phyloP scores from a whole-genome alignment of 2,329 filamentous ascomycete species.

The Beauveria sp. region DNA sequence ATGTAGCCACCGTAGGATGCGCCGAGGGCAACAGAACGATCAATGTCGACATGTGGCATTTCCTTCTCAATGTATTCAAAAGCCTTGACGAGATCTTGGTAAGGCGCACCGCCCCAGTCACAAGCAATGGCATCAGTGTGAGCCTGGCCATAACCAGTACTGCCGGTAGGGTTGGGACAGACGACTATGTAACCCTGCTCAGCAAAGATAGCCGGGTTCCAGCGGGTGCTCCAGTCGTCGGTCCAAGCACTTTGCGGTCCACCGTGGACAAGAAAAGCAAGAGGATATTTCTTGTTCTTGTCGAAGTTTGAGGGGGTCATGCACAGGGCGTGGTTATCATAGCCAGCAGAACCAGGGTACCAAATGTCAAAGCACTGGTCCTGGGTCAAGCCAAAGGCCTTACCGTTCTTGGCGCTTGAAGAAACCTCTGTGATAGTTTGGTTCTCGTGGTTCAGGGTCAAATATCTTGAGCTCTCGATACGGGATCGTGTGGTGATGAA shows the following conservation, averaged over 20 bases:
- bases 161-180: conserved; percentile 75
- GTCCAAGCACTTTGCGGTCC: conserved; percentile 72
- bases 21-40: conserved; percentile 63
- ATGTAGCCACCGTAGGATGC: conserved; percentile 71
- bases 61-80: conserved; percentile 66
- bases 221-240: conserved; percentile 71
- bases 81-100: conserved; percentile 70
- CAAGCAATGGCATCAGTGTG: conserved; percentile 69
- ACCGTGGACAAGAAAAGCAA: conserved; percentile 75
- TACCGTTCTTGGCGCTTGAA: conserved; percentile 58
- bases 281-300: conserved; percentile 63
- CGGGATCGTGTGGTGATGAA: conserved; percentile 62
- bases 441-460: conserved; percentile 44
- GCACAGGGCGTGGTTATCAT: conserved; percentile 61
- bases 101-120: conserved; percentile 81
- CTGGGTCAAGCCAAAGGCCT: conserved; percentile 56
- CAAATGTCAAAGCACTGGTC: conserved; percentile 61
- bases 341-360: conserved; percentile 56
- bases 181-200: conserved; percentile 83
- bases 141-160: conserved; percentile 72
- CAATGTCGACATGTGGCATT: conserved; percentile 60
- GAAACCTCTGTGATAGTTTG: conserved; percentile 40
- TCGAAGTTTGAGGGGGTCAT: conserved; percentile 63
- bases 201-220: conserved; percentile 81
- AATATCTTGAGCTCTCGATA: conserved; percentile 65